phyloP scores from a whole-genome alignment of 108 stramenopile genomes.

The Fragilaria crotonensis region DNA sequence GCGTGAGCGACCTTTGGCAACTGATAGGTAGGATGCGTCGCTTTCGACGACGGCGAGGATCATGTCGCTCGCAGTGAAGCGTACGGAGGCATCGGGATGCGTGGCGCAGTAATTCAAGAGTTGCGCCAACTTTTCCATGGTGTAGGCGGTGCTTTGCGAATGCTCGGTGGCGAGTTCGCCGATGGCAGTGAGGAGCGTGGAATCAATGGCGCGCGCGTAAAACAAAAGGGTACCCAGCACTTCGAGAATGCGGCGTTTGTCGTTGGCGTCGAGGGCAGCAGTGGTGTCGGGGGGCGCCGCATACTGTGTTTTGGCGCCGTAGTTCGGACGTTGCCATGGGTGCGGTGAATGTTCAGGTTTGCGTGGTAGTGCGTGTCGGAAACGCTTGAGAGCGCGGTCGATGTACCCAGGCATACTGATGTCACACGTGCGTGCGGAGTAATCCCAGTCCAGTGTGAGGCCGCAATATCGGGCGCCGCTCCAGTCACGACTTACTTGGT shows the following conservation, averaged over 20 bases:
- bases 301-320: constrained; percentile 26
- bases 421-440: constrained; percentile 15
- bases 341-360: constrained; percentile 24
- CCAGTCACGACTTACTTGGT: constrained; percentile 17
- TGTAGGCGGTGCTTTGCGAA: too few species aligned
- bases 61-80: too few species aligned
- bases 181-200: too few species aligned
- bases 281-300: constrained; percentile 10
- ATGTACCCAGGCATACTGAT: constrained; percentile 40
- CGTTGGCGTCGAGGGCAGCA: neutral
- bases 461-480: constrained; percentile 17
- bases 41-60: too few species aligned
- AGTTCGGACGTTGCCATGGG: constrained; percentile 13
- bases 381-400: constrained; percentile 15
- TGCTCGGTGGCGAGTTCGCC: too few species aligned
- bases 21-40: constrained; percentile 16
- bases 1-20: neutral
- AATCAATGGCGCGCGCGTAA: too few species aligned
- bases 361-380: constrained; percentile 22
- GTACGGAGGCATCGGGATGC: too few species aligned
- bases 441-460: constrained; percentile 35
- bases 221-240: too few species aligned
- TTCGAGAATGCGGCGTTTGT: too few species aligned
- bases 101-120: too few species aligned
- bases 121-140: too few species aligned